phyloP scores from a whole-genome alignment of 192 early-diverging fungal genomes.

The Rhizophagus sp. region DNA sequence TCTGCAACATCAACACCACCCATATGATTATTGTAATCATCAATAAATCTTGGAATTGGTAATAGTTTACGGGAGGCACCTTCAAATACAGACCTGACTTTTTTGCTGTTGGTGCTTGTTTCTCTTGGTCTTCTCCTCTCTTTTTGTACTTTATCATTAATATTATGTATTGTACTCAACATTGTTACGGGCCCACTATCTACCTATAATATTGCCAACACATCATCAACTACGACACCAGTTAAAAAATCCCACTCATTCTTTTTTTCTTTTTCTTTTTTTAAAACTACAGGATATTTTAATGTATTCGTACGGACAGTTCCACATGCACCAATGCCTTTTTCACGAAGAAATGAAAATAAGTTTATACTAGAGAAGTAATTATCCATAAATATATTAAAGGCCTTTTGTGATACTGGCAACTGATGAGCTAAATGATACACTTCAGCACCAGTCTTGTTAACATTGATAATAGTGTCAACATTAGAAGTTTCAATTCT shows the following conservation, averaged over 20 bases:
- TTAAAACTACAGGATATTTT: background rate
- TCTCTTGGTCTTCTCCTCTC: slow-evolving; percentile 9
- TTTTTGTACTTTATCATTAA: slow-evolving; percentile 1
- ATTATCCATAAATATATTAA: slow-evolving; percentile 40
- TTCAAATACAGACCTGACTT: slow-evolving; percentile 29
- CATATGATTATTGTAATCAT: slow-evolving; percentile 35
- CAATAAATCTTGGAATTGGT: slow-evolving; percentile 16
- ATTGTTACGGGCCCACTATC: slow-evolving; percentile 32
- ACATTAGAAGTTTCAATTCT: slow-evolving; percentile 18
- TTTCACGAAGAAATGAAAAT: slow-evolving; percentile 21
- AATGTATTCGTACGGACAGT: slow-evolving; percentile 24
- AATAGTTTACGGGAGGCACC: background rate
- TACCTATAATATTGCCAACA: slow-evolving; percentile 24
- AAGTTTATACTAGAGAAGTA: slow-evolving; percentile 34
- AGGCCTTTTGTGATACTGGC: background rate
- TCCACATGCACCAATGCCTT: slow-evolving; percentile 27
- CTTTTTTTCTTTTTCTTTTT: background rate
- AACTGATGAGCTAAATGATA: slow-evolving; percentile 13
- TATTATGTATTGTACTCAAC: slow-evolving; percentile 29
- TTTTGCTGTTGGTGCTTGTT: slow-evolving; percentile 27
- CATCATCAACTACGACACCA: slow-evolving; percentile 18
- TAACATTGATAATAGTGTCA: background rate
- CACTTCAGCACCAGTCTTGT: slow-evolving; percentile 9
- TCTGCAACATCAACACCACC: background rate
- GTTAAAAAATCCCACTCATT: slow-evolving; percentile 14